A percentile compares a stretch with the other conserved stretches of the same genome.
phyloP scores from a whole-genome alignment of 192 early-diverging fungal genomes.

The Mortierella alpina region DNA sequence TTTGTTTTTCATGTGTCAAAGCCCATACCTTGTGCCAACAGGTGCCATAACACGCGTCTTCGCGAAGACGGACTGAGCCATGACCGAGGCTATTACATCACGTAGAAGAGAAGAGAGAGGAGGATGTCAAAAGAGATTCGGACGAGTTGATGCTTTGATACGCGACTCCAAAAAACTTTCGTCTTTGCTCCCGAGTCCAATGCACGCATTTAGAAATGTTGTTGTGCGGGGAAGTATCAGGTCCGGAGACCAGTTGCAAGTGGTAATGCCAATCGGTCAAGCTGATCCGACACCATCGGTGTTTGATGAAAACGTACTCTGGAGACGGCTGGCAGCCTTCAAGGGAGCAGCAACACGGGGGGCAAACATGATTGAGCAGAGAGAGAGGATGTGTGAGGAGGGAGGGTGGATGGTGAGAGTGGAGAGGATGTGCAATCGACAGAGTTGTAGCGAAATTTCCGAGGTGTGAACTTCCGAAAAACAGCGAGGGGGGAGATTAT shows the following conservation, averaged over 20 bases:
- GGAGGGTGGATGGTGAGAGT: background rate
- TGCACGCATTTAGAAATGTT: constrained; percentile 1
- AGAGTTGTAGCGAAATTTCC: no score
- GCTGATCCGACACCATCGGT: background rate
- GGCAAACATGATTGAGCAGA: constrained; percentile 40
- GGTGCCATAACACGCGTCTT: constrained; percentile 45
- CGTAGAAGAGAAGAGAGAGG: background rate
- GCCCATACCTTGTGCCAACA: constrained; percentile 40
- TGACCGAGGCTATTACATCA: constrained; percentile 19
- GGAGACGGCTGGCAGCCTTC: constrained; percentile 32
- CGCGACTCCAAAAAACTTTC: background rate
- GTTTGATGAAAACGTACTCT: constrained; percentile 28
- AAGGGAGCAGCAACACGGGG: constrained; percentile 43
- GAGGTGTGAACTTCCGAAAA: no score
- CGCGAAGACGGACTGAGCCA: constrained; percentile 30
- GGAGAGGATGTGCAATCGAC: background rate
- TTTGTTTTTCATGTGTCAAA: background rate
- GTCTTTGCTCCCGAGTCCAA: background rate
- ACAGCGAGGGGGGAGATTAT: no score
- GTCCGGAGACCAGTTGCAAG: background rate
- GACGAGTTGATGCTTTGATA: background rate
- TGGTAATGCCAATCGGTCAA: background rate
- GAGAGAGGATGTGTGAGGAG: background rate
- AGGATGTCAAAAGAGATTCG: background rate
- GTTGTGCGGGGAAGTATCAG: constrained; percentile 13